phyloP scores from a whole-genome alignment of 179 eudicot genomes.

The Beta lomatogona region DNA sequence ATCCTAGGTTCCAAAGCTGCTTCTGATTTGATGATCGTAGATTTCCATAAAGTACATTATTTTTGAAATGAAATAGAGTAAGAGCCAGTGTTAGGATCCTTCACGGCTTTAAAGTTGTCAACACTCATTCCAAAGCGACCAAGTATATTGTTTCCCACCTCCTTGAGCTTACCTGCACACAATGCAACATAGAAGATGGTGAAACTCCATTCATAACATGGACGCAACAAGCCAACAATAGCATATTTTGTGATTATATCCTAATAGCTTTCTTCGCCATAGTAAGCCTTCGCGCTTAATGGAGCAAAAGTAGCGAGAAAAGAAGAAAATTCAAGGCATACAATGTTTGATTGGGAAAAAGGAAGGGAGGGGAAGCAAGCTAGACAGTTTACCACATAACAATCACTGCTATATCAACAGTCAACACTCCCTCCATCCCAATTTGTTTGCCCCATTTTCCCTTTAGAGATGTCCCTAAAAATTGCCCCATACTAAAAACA shows the following conservation, averaged over 20 bases:
- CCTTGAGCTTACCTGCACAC: constrained; percentile 80
- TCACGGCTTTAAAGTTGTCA: constrained; percentile 92
- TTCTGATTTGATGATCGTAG: not conserved
- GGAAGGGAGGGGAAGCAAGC: too few relatives aligned
- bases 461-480: too few relatives aligned
- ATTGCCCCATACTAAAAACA: too few relatives aligned
- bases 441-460: too few relatives aligned
- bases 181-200: not conserved
- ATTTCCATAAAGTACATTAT: constrained; percentile 18
- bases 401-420: too few relatives aligned
- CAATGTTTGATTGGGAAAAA: too few relatives aligned
- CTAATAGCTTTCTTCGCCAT: not conserved
- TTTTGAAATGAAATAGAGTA: constrained; percentile 79
- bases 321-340: too few relatives aligned
- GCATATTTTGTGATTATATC: not conserved
- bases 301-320: too few relatives aligned
- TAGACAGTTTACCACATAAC: too few relatives aligned
- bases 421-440: too few relatives aligned
- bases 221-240: too few relatives aligned
- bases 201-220: not conserved
- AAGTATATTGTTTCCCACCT: constrained; percentile 80
- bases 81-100: constrained; percentile 96
- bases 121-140: constrained; percentile 97
- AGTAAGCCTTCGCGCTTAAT: not conserved
- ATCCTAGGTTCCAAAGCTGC: constrained; percentile 7